Conservation (phyloP, 75 land plant genomes). For the Pinus taeda region DNA sequence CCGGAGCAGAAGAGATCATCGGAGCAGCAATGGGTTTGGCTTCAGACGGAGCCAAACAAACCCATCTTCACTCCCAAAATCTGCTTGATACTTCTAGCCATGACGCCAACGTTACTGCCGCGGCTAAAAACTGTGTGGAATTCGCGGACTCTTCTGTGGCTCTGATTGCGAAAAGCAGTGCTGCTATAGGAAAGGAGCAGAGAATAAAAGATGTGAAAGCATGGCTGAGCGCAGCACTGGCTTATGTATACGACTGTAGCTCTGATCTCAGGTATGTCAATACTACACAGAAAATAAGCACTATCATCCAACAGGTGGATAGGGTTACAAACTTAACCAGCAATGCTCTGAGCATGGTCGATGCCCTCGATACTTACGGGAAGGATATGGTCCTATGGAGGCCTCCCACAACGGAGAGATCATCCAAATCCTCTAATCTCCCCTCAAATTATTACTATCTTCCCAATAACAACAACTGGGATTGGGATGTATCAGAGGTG, state of each 20-base stretch:
- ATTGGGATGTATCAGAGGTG: not conserved
- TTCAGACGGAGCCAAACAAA: not conserved
- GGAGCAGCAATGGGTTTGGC: not conserved
- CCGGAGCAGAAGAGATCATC: slow-evolving; percentile 2
- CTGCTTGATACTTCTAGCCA: not conserved
- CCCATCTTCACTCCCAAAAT: not conserved
- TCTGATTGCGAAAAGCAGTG: not conserved
- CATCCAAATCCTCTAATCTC: too few species aligned
- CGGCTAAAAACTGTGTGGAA: slow-evolving; percentile 6
- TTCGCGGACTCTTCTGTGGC: not conserved
- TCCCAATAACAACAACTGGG: not conserved
- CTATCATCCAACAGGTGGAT: slow-evolving; percentile 11
- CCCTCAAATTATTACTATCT: not conserved
- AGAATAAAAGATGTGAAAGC: slow-evolving; percentile 7
- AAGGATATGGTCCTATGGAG: slow-evolving; percentile 27
- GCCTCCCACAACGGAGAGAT: slow-evolving; percentile 45
- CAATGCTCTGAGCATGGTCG: slow-evolving; percentile 68
- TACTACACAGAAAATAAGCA: slow-evolving; percentile 1
- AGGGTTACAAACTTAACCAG: slow-evolving; percentile 46
- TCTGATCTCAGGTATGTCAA: slow-evolving; percentile 56
- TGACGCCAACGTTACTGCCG: slow-evolving; percentile 6
- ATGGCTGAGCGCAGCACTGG: slow-evolving; percentile 62
- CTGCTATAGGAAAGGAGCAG: too few species aligned
- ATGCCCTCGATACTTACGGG: slow-evolving; percentile 41
- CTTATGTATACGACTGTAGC: slow-evolving; percentile 54